Evolutionary conservation across 306 rosid species (phyloP), one percentile per base, ranked within the genome.

Genomic region (Senna tora): DNA sequence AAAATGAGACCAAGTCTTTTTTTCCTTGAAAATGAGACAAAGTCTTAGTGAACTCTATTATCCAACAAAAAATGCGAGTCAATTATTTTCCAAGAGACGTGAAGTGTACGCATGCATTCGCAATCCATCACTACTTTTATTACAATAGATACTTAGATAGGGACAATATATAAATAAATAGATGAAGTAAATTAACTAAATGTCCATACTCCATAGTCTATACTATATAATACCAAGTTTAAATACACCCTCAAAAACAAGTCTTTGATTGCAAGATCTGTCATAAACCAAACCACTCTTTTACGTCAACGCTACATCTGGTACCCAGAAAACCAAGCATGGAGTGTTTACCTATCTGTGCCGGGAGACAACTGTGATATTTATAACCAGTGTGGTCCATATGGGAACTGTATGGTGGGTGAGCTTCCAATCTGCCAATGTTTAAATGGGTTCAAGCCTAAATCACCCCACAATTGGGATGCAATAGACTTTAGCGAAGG

Each of bases 361-460:
- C 96, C 92, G 0, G 59, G 21, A 9, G 90, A 87, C 42, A 7
- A 32, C 30, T 87, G 90, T 38, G 89, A 79, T 28, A 14, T 1
- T 10, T 85, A 85, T 38, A 71, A 36, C 42, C 11, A 15, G 0
- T 85, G 92, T 49, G 96, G 90, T 9, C 69, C 79, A 0, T 69
- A 59, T 36, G 85, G 77, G 9, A 70, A 36, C 21, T 85, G 89
- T 50, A 59, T 12, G 20, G 41, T 76, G 0, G 54, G 36, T 7
- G 64, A 68, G 8, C 3, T 70, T 0, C 86, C 89, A 0, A 3
- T 58, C 1, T 90, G 93, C 33, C 53, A 58, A 22, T 90, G 93
- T 59, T 73, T 90, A 1, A 19, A 34, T 0, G 89, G 87, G 5
- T 87, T 87, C 65, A 20, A 14, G 13, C 88, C 88, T 0, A 84